Conservation (phyloP, 768 basidiomycete genomes). For the Calocera cornea region DNA sequence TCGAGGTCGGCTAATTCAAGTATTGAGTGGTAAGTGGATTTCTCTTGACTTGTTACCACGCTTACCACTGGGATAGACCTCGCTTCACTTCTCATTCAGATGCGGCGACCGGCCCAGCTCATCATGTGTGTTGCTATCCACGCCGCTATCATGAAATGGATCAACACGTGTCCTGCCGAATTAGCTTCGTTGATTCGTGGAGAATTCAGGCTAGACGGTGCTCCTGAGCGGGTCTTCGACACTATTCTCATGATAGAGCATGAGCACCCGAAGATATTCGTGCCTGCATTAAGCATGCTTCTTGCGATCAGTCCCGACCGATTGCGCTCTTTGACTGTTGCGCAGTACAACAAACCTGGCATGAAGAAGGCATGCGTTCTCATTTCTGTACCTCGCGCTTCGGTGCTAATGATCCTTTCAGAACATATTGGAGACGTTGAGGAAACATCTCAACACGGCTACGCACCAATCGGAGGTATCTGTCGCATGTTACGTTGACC, state of each 20-base stretch:
- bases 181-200: slow-evolving; percentile 57
- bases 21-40: slow-evolving; percentile 46
- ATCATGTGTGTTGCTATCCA: slow-evolving; percentile 62
- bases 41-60: slow-evolving; percentile 7
- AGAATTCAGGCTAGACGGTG: slow-evolving; percentile 56
- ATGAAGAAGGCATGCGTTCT: slow-evolving; percentile 17
- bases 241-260: slow-evolving; percentile 35
- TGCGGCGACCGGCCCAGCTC: slow-evolving; percentile 58
- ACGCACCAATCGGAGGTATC: slow-evolving; percentile 54
- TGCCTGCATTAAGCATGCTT: slow-evolving; percentile 69
- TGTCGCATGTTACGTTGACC: slow-evolving; percentile 58
- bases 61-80: slow-evolving; percentile 39
- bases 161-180: slow-evolving; percentile 61
- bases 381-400: slow-evolving; percentile 27
- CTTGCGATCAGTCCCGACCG: slow-evolving; percentile 65
- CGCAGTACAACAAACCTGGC: slow-evolving; percentile 11
- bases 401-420: slow-evolving; percentile 15
- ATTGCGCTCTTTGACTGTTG: slow-evolving; percentile 34
- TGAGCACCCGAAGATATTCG: slow-evolving; percentile 39
- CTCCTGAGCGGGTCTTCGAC: slow-evolving; percentile 79
- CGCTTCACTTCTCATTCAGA: slow-evolving; percentile 67
- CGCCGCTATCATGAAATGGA: slow-evolving; percentile 81
- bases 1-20: slow-evolving; percentile 47
- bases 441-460: slow-evolving; percentile 38
- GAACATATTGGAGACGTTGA: slow-evolving; percentile 21